A percentile compares a stretch with the other conserved stretches of the same genome.
These are phyloP conservation scores for Thymus mandschuricus DNA, from an alignment of 257 asterid species.

Conservation along the genomic window DNA sequence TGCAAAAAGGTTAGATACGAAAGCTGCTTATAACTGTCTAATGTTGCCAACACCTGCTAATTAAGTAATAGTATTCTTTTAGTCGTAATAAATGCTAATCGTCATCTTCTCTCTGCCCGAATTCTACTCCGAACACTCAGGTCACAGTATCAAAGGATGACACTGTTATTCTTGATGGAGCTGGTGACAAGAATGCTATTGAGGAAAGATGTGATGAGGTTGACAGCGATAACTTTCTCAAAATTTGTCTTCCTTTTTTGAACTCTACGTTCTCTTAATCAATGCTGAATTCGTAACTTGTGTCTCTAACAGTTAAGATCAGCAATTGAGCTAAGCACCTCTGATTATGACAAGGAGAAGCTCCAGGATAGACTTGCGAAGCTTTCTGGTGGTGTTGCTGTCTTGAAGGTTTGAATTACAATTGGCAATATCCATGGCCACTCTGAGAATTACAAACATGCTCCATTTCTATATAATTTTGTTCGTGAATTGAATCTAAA, in stretches of 20 bases:
- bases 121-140: conserved; percentile 37
- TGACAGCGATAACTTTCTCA: conserved; percentile 1
- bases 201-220: conserved; percentile 96
- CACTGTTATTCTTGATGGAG: conserved; percentile 86
- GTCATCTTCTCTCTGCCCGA: background rate
- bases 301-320: conserved; percentile 55
- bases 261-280: background rate
- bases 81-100: background rate
- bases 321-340: conserved; percentile 64
- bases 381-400: conserved; percentile 74
- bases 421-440: background rate
- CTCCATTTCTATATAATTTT: background rate
- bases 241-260: background rate
- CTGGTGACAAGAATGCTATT: conserved; percentile 77
- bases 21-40: background rate
- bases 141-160: conserved; percentile 90
- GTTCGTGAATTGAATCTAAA: background rate
- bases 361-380: conserved; percentile 68
- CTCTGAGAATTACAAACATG: background rate
- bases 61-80: background rate
- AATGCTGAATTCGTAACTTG: conserved; percentile 14
- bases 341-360: conserved; percentile 70
- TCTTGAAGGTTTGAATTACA: conserved; percentile 47
- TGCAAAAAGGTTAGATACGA: conserved; percentile 68
- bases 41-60: background rate